Evolutionary conservation across 192 early-diverging fungal species (phyloP).

Genomic region (Spinellus fusiger): DNA sequence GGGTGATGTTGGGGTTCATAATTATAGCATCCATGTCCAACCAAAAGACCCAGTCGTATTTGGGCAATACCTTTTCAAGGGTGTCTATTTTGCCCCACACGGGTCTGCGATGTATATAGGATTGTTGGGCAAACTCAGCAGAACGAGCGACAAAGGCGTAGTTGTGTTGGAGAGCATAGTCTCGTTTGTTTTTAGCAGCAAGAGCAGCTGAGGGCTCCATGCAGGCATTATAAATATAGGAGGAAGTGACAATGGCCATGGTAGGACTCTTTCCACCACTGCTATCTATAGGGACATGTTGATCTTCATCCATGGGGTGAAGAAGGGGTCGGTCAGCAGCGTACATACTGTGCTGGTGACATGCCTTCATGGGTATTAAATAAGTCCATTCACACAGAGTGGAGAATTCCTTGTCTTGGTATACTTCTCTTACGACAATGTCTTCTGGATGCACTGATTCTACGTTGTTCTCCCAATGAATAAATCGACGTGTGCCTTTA

Average conservation of each 20-base stretch:
- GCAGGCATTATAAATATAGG: constrained; percentile 43
- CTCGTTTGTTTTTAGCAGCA: constrained; percentile 45
- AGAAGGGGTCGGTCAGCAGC: neutral
- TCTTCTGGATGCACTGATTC: constrained; percentile 22
- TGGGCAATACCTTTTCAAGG: constrained; percentile 45
- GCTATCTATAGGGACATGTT: neutral
- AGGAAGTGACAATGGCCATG: constrained; percentile 44
- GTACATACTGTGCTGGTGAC: constrained; percentile 6
- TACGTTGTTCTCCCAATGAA: constrained; percentile 37
- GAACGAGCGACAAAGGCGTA: constrained; percentile 49
- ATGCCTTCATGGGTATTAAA: constrained; percentile 21
- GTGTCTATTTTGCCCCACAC: constrained; percentile 55
- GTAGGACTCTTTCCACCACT: neutral
- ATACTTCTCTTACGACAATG: constrained; percentile 37
- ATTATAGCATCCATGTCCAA: constrained; percentile 53
- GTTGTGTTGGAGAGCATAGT: constrained; percentile 42
- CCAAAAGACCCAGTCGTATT: constrained; percentile 56
- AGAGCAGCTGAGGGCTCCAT: constrained; percentile 37
- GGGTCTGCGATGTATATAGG: constrained; percentile 26
- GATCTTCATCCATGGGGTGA: constrained; percentile 17
- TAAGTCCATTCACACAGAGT: constrained; percentile 25
- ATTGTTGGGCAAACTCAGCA: constrained; percentile 48
- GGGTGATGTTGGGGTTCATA: constrained; percentile 31
- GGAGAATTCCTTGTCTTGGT: constrained; percentile 39
- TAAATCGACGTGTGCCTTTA: constrained; percentile 9